Base-by-base conservation (phyloP, 805 yeast genomes). In the Spathaspora boniae region DNA sequence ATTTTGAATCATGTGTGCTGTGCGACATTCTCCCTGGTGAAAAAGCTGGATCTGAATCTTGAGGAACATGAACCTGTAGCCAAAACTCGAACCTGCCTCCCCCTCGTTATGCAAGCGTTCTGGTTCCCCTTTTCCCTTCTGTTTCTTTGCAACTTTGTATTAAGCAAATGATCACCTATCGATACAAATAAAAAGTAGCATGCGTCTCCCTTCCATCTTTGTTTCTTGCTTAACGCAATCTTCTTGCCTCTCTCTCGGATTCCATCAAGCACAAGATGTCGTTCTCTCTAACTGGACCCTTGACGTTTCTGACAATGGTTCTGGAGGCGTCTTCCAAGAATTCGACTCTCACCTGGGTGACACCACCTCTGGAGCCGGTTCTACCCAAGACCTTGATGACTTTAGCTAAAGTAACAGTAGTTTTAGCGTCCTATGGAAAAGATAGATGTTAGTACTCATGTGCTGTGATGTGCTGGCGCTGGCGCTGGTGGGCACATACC, bases 281-380 rank as follows among this genome's bases (percentile, higher is more conserved):
- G 76, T 91, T 65, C 56, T 67, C 72, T 65, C 72, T 66, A 51
- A 67, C 72, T 58, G 72, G 72, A 46, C 72, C 72, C 58, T 66
- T 67, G 53, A 67, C 72, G 59, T 67, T 67, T 65, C 72, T 66
- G 58, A 67, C 72, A 45, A 67, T 67, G 47, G 71, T 64, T 66
- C 72, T 67, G 54, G 71, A 54, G 39, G 70, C 50, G 47, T 66
- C 72, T 56, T 67, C 72, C 49, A 67, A 56, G 60, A 67, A 66
- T 58, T 67, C 70, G 46, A 67, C 72, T 62, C 72, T 62, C 51
- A 67, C 72, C 56, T 67, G 72, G 56, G 72, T 67, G 52, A 67
- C 72, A 65, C 96, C 96, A 85, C 98, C 98, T 79, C 98, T 91
- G 72, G 98, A 91, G 72, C 98, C 98, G 83, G 98, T 91, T 78